A percentile compares a stretch with the other conserved stretches of the same genome.
Evolutionary conservation across 1,139 yeast species (phyloP).

Genomic region (Suhomyces guaymorum): DNA sequence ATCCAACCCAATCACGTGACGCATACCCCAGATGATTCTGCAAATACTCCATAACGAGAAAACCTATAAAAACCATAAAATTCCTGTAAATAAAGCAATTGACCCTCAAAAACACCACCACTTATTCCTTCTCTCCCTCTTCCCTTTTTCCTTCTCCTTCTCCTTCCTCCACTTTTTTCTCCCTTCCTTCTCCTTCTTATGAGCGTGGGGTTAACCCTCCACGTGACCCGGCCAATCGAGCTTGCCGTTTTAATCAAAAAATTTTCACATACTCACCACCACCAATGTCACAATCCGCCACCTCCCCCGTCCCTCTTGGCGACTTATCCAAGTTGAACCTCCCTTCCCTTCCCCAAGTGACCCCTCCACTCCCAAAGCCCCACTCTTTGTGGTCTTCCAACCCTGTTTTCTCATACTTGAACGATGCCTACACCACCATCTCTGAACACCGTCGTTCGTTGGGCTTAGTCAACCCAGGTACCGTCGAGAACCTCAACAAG

Average conservation of each 20-base stretch:
- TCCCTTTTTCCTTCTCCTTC: too few relatives aligned
- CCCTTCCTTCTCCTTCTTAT: too few relatives aligned
- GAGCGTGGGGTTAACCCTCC: too few relatives aligned
- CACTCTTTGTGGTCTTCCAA: constrained; percentile 78
- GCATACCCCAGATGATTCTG: too few relatives aligned
- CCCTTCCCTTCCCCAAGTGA: constrained; percentile 60
- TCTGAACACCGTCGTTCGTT: constrained; percentile 78
- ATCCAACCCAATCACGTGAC: too few relatives aligned
- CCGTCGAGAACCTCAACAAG: constrained; percentile 89
- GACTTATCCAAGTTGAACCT: constrained; percentile 54
- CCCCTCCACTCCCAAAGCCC: constrained; percentile 51
- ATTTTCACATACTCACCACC: constrained; percentile 8
- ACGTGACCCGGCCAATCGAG: not conserved
- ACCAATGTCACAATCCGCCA: constrained; percentile 20
- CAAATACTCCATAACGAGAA: too few relatives aligned
- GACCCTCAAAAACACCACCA: too few relatives aligned
- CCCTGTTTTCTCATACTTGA: constrained; percentile 79
- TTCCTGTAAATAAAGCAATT: too few relatives aligned
- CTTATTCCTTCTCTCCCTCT: too few relatives aligned
- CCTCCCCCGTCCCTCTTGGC: constrained; percentile 43
- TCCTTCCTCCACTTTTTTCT: too few relatives aligned
- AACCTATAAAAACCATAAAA: too few relatives aligned
- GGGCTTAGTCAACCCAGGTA: constrained; percentile 88
- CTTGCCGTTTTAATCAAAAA: constrained; percentile 2
- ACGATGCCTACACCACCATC: constrained; percentile 73